phyloP scores from a whole-genome alignment of 805 yeast species.

The Cyberlindnera lachancei region DNA sequence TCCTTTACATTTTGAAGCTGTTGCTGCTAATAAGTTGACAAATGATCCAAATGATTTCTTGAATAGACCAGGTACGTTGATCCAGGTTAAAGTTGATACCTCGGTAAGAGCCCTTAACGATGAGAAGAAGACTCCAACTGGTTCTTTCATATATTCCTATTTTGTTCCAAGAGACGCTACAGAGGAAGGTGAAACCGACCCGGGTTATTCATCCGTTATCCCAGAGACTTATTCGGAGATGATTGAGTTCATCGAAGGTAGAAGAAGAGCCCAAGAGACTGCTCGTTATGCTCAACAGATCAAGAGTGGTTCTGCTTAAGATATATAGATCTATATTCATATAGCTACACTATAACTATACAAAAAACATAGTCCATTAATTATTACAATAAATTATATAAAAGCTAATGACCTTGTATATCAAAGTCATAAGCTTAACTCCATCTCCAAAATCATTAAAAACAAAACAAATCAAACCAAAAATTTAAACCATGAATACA shows the following conservation, averaged over 20 bases:
- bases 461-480: not conserved
- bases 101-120: slow-evolving; percentile 62
- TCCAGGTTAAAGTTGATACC: slow-evolving; percentile 87
- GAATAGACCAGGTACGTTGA: slow-evolving; percentile 74
- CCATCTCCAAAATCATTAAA: too few species aligned
- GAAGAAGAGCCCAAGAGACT: slow-evolving; percentile 83
- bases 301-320: slow-evolving; percentile 15
- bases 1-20: slow-evolving; percentile 42
- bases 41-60: slow-evolving; percentile 50
- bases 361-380: too few species aligned
- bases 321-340: not conserved
- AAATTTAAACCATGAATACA: not conserved
- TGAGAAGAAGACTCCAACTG: slow-evolving; percentile 60
- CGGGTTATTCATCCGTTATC: slow-evolving; percentile 68
- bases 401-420: too few species aligned
- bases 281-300: slow-evolving; percentile 53
- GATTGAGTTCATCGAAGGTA: slow-evolving; percentile 86
- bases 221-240: slow-evolving; percentile 88
- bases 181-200: slow-evolving; percentile 26
- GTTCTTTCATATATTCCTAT: slow-evolving; percentile 83
- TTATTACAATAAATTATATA: too few species aligned
- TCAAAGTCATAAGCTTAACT: too few species aligned
- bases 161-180: slow-evolving; percentile 60
- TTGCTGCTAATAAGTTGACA: slow-evolving; percentile 47
- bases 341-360: not conserved